phyloP scores from a whole-genome alignment of 164 flowering plant species.

The Platanus orientalis region DNA sequence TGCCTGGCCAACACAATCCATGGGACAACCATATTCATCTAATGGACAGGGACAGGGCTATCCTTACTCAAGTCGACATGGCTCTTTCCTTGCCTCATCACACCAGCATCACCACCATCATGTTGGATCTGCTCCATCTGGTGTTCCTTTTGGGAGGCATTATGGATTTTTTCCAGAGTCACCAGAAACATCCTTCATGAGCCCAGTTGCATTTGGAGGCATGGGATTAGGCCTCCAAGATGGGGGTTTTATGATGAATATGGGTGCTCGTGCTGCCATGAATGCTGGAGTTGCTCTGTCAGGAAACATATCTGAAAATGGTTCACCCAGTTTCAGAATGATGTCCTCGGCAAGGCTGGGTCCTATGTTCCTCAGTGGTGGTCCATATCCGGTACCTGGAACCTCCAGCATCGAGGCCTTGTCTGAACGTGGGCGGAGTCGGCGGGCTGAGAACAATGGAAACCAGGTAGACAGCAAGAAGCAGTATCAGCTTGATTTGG shows the following conservation, averaged over 20 bases:
- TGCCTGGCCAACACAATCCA: slow-evolving; percentile 47
- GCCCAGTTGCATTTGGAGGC: slow-evolving; percentile 45
- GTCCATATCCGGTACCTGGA: slow-evolving; percentile 41
- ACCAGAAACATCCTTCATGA: slow-evolving; percentile 53
- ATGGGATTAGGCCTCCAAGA: slow-evolving; percentile 48
- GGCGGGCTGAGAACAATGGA: slow-evolving; percentile 56
- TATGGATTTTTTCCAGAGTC: slow-evolving; percentile 68
- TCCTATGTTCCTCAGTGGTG: slow-evolving; percentile 49
- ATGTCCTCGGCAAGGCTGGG: slow-evolving; percentile 60
- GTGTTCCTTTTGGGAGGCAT: slow-evolving; percentile 60
- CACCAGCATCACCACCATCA: slow-evolving; percentile 47
- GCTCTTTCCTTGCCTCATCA: slow-evolving; percentile 43
- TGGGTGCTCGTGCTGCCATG: slow-evolving; percentile 43
- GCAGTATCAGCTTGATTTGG: slow-evolving; percentile 87
- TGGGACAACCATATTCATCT: slow-evolving; percentile 45
- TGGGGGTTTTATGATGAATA: slow-evolving; percentile 44
- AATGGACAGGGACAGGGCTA: slow-evolving; percentile 51
- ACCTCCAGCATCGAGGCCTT: slow-evolving; percentile 44
- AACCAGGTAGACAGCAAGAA: slow-evolving; percentile 66
- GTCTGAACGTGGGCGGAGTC: slow-evolving; percentile 56
- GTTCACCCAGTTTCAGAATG: slow-evolving; percentile 60
- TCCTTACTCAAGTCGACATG: slow-evolving; percentile 40
- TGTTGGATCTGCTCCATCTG: slow-evolving; percentile 97
- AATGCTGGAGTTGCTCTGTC: slow-evolving; percentile 44
- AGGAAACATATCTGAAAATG: slow-evolving; percentile 59